phyloP scores from a whole-genome alignment of 2,329 filamentous ascomycete species.

The Lomentospora prolificans region DNA sequence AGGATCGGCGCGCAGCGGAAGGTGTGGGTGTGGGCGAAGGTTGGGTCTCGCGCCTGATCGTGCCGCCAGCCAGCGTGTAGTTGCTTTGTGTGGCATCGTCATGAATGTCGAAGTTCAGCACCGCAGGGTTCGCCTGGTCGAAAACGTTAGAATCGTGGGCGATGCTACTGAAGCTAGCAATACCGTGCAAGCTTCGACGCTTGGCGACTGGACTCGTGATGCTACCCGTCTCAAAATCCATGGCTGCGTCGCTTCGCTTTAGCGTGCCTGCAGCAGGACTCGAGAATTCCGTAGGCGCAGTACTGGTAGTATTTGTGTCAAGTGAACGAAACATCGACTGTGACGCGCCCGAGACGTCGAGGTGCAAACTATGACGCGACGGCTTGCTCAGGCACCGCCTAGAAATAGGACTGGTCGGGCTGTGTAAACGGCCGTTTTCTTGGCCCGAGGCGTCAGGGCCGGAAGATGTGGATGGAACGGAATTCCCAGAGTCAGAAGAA shows the following conservation, averaged over 20 bases:
- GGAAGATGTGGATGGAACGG: conserved; percentile 28
- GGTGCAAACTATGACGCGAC: conserved; percentile 44
- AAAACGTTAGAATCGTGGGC: conserved; percentile 65
- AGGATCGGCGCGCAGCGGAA: conserved; percentile 57
- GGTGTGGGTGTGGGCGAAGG: conserved; percentile 36
- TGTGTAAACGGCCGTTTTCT: conserved; percentile 25
- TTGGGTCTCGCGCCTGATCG: conserved; percentile 27
- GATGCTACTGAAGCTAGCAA: conserved; percentile 44
- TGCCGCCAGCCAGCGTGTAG: conserved; percentile 39
- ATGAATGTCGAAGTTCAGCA: conserved; percentile 20
- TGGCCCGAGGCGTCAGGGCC: conserved; percentile 21
- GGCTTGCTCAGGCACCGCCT: conserved; percentile 37
- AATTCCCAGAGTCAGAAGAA: conserved; percentile 62
- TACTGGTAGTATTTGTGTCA: conserved; percentile 4
- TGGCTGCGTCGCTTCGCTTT: conserved; percentile 83
- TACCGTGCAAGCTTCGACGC: conserved; percentile 75
- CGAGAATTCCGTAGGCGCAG: conserved; percentile 4
- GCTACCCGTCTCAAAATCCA: conserved; percentile 73
- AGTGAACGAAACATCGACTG: conserved; percentile 18
- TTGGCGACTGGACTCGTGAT: conserved; percentile 84
- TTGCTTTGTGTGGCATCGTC: conserved; percentile 29
- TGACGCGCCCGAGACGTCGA: conserved; percentile 45
- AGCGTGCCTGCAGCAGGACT: conserved; percentile 57
- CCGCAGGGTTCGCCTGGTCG: conserved; percentile 21
- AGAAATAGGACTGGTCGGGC: conserved; percentile 28